These are phyloP conservation scores for Camelina laxa DNA, from an alignment of 345 rosid genomes.

Conservation along the genomic window DNA sequence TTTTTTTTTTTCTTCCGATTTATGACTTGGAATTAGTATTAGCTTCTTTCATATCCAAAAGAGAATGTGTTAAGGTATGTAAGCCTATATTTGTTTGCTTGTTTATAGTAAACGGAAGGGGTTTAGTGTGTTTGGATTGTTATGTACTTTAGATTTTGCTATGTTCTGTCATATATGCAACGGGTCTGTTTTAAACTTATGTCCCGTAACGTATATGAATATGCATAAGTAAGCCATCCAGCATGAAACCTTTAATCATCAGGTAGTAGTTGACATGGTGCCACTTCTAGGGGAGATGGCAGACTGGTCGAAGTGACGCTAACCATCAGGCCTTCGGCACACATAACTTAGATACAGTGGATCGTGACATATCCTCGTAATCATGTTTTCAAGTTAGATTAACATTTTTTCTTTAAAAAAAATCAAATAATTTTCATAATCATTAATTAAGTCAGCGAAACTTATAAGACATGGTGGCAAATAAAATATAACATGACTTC, in stretches of 20 bases:
- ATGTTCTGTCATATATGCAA: background rate
- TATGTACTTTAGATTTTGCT: background rate
- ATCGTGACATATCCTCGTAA: background rate
- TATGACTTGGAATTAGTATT: background rate
- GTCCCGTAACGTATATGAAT: background rate
- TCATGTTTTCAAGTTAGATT: background rate
- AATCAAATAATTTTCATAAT: background rate
- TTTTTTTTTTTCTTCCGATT: background rate
- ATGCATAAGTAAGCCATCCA: background rate
- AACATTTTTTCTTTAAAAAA: background rate
- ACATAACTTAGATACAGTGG: background rate
- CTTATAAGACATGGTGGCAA: background rate
- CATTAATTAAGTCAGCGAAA: background rate
- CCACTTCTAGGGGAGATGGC: background rate
- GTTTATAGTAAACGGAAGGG: background rate
- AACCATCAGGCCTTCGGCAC: background rate
- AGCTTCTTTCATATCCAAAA: background rate
- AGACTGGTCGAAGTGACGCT: background rate
- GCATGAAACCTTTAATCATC: background rate
- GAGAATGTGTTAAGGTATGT: background rate
- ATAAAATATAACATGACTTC: background rate
- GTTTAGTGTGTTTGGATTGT: background rate
- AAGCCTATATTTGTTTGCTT: background rate
- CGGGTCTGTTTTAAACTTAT: background rate
- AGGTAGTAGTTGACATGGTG: background rate